phyloP scores from a whole-genome alignment of 2,329 filamentous ascomycete species.

The Aspergillus chevalieri region DNA sequence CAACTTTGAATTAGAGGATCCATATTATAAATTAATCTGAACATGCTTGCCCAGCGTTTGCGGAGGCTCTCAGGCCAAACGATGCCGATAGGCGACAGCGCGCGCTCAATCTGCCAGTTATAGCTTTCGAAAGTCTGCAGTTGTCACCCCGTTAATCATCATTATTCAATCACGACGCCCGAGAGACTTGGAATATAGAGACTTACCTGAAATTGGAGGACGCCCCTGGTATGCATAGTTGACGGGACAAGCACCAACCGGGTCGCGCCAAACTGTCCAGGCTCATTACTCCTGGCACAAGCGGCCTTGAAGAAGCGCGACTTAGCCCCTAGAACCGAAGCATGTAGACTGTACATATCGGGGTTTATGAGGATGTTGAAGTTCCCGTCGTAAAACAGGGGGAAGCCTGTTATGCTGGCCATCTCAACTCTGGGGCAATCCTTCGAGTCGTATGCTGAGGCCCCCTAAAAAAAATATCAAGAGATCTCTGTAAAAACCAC shows the following conservation, averaged over 20 bases:
- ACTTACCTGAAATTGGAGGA: neutral
- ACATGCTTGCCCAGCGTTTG: neutral
- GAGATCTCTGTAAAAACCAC: too few relatives aligned
- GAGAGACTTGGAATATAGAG: neutral
- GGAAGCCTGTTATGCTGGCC: slow-evolving; percentile 21
- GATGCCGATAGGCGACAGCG: neutral
- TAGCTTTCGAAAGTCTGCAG: neutral
- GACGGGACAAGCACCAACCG: neutral
- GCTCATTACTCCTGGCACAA: neutral
- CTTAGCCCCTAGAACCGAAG: slow-evolving; percentile 5
- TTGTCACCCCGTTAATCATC: too few relatives aligned
- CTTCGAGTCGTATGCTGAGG: too few relatives aligned
- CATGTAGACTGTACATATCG: slow-evolving; percentile 36
- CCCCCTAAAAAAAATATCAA: too few relatives aligned
- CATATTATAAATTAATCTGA: neutral
- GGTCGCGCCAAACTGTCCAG: neutral
- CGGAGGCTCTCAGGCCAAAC: neutral
- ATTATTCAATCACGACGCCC: neutral
- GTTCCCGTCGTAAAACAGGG: slow-evolving; percentile 34
- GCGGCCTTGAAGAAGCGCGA: neutral
- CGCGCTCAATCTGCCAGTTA: neutral
- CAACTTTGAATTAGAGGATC: neutral
- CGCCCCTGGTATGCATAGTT: neutral
- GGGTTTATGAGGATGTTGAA: slow-evolving; percentile 32
- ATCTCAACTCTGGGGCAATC: neutral